Evolutionary conservation across 495 filamentous ascomycete species (phyloP).

Genomic region (Penicillium canescens): DNA sequence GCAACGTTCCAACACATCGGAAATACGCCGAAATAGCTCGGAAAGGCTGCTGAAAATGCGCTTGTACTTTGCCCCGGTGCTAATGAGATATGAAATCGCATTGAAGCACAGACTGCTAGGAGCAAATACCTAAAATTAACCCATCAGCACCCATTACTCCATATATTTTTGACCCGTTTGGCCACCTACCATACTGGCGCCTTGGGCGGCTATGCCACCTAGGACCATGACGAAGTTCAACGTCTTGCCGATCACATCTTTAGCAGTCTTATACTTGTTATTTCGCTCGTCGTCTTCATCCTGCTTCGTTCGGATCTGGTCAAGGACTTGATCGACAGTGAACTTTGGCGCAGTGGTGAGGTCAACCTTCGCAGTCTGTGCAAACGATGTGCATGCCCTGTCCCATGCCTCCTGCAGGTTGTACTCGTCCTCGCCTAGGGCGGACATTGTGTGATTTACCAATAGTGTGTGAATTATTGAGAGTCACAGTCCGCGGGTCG

Average conservation of each 20-base stretch:
- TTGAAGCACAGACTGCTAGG: slow-evolving; percentile 27
- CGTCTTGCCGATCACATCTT: slow-evolving; percentile 20
- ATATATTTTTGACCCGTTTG: neutral
- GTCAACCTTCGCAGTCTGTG: slow-evolving; percentile 19
- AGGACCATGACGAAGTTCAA: slow-evolving; percentile 16
- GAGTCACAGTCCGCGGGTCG: neutral
- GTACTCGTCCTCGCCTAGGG: slow-evolving; percentile 10
- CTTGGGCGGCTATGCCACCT: slow-evolving; percentile 22
- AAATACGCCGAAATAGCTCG: slow-evolving; percentile 23
- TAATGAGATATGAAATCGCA: slow-evolving; percentile 25
- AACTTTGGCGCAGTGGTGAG: slow-evolving; percentile 13
- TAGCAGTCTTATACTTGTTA: slow-evolving; percentile 17
- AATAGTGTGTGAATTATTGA: neutral
- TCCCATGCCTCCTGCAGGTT: slow-evolving; percentile 25
- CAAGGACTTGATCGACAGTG: slow-evolving; percentile 18
- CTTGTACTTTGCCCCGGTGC: slow-evolving; percentile 27
- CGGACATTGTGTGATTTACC: slow-evolving; percentile 5
- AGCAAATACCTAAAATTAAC: slow-evolving; percentile 16
- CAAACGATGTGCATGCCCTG: slow-evolving; percentile 16
- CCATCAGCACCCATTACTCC: neutral
- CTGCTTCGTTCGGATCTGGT: slow-evolving; percentile 21
- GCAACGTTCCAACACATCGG: slow-evolving; percentile 27
- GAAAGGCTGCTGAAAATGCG: slow-evolving; percentile 28
- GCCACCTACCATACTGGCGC: slow-evolving; percentile 20
- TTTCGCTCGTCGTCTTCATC: slow-evolving; percentile 18